These are phyloP conservation scores for Solanum hybrid DNA, from an alignment of 305 asterid genomes.

Conservation along the genomic window DNA sequence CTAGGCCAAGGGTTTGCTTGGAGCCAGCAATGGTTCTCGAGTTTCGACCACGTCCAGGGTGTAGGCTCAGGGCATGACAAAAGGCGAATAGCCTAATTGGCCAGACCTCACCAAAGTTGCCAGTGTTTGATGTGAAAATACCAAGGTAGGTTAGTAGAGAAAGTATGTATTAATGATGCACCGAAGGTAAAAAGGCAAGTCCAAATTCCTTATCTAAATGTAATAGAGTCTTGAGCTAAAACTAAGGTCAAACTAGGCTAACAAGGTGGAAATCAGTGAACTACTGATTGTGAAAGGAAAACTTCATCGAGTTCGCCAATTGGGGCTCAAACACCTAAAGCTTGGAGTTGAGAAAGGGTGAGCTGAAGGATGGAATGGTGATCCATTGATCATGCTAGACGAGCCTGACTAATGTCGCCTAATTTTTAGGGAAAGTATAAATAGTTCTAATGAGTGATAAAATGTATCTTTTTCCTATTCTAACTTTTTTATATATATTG, in stretches of 20 bases:
- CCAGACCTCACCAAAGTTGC: neutral
- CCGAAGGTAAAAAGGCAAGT: neutral
- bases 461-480: neutral
- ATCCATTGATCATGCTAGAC: neutral
- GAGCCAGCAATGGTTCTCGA: no score
- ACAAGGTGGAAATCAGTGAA: neutral
- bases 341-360: neutral
- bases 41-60: no score
- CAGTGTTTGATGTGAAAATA: neutral
- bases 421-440: neutral
- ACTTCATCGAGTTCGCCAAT: neutral
- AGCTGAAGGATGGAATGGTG: neutral
- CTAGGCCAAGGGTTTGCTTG: no score
- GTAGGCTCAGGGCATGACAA: no score
- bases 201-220: neutral
- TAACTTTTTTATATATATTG: neutral
- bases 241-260: neutral
- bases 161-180: neutral
- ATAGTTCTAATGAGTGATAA: neutral
- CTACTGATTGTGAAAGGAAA: neutral
- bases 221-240: neutral
- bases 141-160: neutral
- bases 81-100: no score
- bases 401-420: neutral
- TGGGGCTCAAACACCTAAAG: neutral